phyloP scores from a whole-genome alignment of 1,284 basidiomycete species.

The Puccinia hordei region DNA sequence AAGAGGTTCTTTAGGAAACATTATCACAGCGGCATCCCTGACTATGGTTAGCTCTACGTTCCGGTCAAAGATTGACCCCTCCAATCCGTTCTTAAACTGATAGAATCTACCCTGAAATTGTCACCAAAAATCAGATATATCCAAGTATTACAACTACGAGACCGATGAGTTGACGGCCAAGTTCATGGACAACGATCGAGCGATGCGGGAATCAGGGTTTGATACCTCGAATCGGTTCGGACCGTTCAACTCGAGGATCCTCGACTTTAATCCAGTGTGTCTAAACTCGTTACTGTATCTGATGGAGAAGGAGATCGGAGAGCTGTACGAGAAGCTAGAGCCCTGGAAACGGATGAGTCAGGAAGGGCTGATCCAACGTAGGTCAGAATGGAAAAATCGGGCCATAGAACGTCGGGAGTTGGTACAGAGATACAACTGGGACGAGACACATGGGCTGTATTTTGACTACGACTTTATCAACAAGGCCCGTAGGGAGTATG shows the following conservation, averaged over 20 bases:
- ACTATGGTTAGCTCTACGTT: slow-evolving; percentile 20
- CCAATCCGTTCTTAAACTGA: background rate
- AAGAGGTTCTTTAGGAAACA: slow-evolving; percentile 26
- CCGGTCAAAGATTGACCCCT: background rate
- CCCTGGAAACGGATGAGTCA: background rate
- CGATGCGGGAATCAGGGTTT: slow-evolving; percentile 45
- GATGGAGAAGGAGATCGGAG: slow-evolving; percentile 41
- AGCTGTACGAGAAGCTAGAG: slow-evolving; percentile 19
- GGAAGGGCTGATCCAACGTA: background rate
- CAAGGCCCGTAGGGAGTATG: slow-evolving; percentile 21
- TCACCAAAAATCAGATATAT: slow-evolving; percentile 16
- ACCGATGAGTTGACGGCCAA: slow-evolving; percentile 27
- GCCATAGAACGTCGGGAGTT: background rate
- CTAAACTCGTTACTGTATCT: slow-evolving; percentile 34
- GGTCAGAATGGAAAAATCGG: background rate
- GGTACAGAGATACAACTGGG: slow-evolving; percentile 37
- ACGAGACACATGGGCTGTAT: slow-evolving; percentile 19
- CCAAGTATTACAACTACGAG: slow-evolving; percentile 36
- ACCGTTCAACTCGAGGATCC: slow-evolving; percentile 42
- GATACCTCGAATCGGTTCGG: slow-evolving; percentile 43
- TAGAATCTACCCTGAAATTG: background rate
- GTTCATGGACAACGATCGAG: slow-evolving; percentile 49
- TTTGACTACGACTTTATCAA: slow-evolving; percentile 43
- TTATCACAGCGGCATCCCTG: slow-evolving; percentile 27
- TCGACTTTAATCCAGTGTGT: slow-evolving; percentile 48